These are phyloP conservation scores for Cytauxzoon felis DNA, from an alignment of 169 alveolate genomes.

Conservation along the genomic window DNA sequence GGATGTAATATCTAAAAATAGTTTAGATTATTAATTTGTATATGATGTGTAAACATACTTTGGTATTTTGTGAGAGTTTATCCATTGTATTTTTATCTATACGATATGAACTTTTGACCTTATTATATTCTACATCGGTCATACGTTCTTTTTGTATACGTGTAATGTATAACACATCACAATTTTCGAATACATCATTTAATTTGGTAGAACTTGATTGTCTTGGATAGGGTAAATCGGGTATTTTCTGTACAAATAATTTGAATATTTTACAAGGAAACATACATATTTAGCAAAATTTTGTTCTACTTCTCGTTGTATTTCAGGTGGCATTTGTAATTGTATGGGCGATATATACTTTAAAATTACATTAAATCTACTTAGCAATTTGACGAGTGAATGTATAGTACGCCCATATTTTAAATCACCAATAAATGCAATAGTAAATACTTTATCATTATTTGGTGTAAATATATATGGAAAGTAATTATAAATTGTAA, in stretches of 20 bases:
- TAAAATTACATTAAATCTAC: conserved; percentile 70
- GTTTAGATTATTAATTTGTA: neutral
- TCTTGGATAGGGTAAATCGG: conserved; percentile 57
- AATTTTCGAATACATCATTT: conserved; percentile 38
- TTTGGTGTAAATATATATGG: conserved; percentile 45
- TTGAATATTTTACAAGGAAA: neutral
- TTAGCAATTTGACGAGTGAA: conserved; percentile 74
- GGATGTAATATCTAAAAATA: conserved; percentile 66
- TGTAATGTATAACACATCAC: conserved; percentile 78
- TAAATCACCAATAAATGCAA: conserved; percentile 79
- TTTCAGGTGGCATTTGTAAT: conserved; percentile 68
- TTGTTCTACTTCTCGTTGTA: conserved; percentile 60
- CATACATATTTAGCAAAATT: conserved; percentile 62
- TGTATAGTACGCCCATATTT: conserved; percentile 80
- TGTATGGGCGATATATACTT: conserved; percentile 64
- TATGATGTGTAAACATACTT: conserved; percentile 18
- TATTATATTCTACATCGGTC: conserved; percentile 48
- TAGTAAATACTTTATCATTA: conserved; percentile 30
- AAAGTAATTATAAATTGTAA: conserved; percentile 70
- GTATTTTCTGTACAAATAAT: conserved; percentile 34
- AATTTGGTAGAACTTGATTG: conserved; percentile 63
- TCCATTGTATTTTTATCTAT: conserved; percentile 50
- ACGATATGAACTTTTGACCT: conserved; percentile 56
- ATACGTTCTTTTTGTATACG: conserved; percentile 77
- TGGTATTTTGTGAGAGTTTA: conserved; percentile 60